phyloP scores from a whole-genome alignment of 345 rosid genomes.

The Euphorbia tirucalli region DNA sequence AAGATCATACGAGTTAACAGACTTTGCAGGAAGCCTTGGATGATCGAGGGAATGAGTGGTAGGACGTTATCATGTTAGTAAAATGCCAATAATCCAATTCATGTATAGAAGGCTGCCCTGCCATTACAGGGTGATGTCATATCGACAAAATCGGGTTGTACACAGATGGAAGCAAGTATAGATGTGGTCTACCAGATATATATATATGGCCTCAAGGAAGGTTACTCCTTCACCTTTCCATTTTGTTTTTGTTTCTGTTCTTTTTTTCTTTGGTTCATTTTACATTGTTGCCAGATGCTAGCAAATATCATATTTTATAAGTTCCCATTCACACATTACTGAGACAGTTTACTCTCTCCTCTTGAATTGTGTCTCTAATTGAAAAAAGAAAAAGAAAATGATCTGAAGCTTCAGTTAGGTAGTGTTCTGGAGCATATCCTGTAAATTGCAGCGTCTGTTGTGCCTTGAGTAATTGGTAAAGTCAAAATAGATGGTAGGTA shows the following conservation, averaged over 20 bases:
- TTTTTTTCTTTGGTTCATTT: constrained; percentile 11
- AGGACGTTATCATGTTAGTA: constrained; percentile 11
- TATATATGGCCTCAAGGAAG: constrained; percentile 29
- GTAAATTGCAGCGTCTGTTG: background rate
- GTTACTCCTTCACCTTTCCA: constrained; percentile 27
- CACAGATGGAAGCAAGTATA: constrained; percentile 34
- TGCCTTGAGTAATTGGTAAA: background rate
- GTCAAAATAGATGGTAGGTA: no score
- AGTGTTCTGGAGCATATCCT: no score
- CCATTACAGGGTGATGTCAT: constrained; percentile 32
- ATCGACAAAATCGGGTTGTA: constrained; percentile 27
- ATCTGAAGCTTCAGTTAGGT: no score
- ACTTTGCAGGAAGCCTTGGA: constrained; percentile 20
- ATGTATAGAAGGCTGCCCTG: constrained; percentile 46
- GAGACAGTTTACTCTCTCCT: background rate
- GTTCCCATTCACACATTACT: constrained; percentile 5
- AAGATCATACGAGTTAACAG: constrained; percentile 4
- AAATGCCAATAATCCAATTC: constrained; percentile 36
- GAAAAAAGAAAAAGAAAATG: background rate
- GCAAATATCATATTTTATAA: constrained; percentile 20
- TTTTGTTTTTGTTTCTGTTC: background rate
- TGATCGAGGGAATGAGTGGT: no score
- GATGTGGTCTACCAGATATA: no score
- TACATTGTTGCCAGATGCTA: constrained; percentile 17
- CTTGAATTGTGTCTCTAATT: background rate